phyloP scores from a whole-genome alignment of 495 filamentous ascomycete genomes.

The Talaromyces adpressus region DNA sequence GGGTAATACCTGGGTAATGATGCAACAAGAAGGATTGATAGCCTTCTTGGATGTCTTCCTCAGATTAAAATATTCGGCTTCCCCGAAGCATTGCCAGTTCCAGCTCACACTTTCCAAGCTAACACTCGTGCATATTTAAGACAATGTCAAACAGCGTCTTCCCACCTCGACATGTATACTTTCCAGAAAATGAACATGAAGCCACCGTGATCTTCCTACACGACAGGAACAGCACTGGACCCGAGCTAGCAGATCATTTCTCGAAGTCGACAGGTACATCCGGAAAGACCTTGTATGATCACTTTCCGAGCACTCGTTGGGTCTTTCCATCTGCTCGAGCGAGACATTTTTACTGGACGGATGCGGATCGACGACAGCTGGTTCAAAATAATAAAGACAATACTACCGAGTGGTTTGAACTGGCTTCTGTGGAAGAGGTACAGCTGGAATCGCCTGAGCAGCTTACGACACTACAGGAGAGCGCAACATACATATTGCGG shows the following conservation, averaged over 20 bases:
- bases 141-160: not conserved
- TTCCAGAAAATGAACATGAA: slow-evolving; percentile 30
- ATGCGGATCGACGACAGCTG: not conserved
- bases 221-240: slow-evolving; percentile 42
- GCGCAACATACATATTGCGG: slow-evolving; percentile 23
- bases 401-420: slow-evolving; percentile 38
- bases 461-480: slow-evolving; percentile 32
- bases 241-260: not conserved
- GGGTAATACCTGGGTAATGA: not conserved
- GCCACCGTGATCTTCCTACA: slow-evolving; percentile 57
- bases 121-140: not conserved
- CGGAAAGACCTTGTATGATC: slow-evolving; percentile 23
- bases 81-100: not conserved
- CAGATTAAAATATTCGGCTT: not conserved
- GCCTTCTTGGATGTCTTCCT: not conserved
- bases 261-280: slow-evolving; percentile 38
- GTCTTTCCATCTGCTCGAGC: slow-evolving; percentile 34
- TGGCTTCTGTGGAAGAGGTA: slow-evolving; percentile 34
- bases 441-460: slow-evolving; percentile 34
- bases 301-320: slow-evolving; percentile 31
- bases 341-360: slow-evolving; percentile 13
- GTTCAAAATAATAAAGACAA: slow-evolving; percentile 8
- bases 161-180: slow-evolving; percentile 1
- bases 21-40: not conserved
- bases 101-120: not conserved